Evolutionary conservation across 805 yeast genomes (phyloP).

Genomic region (Huiozyma naganishii): DNA sequence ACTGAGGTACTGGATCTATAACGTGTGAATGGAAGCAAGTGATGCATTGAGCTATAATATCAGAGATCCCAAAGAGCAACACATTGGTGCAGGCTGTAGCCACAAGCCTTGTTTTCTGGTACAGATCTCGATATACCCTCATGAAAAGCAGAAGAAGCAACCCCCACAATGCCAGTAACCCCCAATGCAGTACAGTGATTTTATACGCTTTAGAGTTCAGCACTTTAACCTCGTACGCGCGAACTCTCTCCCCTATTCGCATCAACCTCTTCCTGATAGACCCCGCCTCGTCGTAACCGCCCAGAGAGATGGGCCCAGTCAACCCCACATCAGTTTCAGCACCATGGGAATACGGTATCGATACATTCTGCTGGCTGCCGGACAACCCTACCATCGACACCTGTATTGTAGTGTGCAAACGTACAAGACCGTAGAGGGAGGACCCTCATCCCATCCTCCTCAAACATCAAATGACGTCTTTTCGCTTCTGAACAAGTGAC

Average conservation of each 20-base stretch:
- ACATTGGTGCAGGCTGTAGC: slow-evolving; percentile 75
- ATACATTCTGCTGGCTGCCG: no score
- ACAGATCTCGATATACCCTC: slow-evolving; percentile 47
- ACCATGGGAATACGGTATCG: no score
- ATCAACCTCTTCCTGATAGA: no score
- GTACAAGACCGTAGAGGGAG: no score
- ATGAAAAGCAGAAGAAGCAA: slow-evolving; percentile 42
- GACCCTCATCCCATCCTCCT: no score
- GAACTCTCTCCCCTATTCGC: background rate
- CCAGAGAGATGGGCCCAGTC: no score
- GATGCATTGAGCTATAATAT: slow-evolving; percentile 75
- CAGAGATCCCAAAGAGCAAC: slow-evolving; percentile 82
- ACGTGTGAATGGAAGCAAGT: slow-evolving; percentile 24
- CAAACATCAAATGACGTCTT: no score
- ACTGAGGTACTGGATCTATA: slow-evolving; percentile 17
- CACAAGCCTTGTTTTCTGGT: slow-evolving; percentile 53
- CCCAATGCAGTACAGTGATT: slow-evolving; percentile 48
- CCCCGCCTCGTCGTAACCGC: no score
- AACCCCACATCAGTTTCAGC: no score
- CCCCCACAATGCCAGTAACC: slow-evolving; percentile 40
- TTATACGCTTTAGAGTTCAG: slow-evolving; percentile 25
- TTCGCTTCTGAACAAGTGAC: no score
- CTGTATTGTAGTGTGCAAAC: no score
- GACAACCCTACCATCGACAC: no score
- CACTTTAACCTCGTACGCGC: background rate